A percentile compares a stretch with the other conserved stretches of the same genome.
These are phyloP conservation scores for Laburnicola sp. DNA, from an alignment of 2,329 filamentous ascomycete genomes.

Conservation along the genomic window DNA sequence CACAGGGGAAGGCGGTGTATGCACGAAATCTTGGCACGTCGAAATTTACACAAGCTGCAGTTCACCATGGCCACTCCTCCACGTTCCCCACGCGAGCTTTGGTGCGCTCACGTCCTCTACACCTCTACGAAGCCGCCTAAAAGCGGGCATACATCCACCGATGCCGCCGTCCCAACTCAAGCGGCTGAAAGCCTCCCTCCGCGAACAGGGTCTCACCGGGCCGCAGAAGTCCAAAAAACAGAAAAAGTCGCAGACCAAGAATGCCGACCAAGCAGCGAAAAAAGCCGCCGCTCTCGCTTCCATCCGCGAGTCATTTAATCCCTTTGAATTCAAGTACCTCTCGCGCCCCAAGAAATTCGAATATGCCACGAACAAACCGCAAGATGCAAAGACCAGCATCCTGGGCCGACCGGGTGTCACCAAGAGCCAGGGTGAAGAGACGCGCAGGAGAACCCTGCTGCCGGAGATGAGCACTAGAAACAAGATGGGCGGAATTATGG, in stretches of 20 bases:
- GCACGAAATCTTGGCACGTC: constrained; percentile 1
- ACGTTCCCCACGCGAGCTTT: too few relatives aligned
- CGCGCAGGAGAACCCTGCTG: constrained; percentile 80
- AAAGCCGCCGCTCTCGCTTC: constrained; percentile 76
- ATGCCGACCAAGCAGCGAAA: constrained; percentile 73
- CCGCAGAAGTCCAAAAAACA: constrained; percentile 95
- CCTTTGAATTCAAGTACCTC: constrained; percentile 88
- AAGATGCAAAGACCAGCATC: constrained; percentile 57
- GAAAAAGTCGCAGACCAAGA: constrained; percentile 71
- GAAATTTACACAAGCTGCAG: constrained; percentile 5
- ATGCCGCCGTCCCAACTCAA: constrained; percentile 98
- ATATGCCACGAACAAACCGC: constrained; percentile 67
- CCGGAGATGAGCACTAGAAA: constrained; percentile 86
- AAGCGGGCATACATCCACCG: neutral
- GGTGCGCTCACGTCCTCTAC: too few relatives aligned
- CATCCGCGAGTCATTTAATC: constrained; percentile 96
- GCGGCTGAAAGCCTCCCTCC: constrained; percentile 86
- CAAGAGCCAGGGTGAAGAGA: constrained; percentile 84
- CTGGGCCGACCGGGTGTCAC: constrained; percentile 79
- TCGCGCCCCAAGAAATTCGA: constrained; percentile 81
- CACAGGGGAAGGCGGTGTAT: constrained; percentile 3
- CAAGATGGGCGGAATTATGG: constrained; percentile 88
- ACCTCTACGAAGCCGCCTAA: neutral
- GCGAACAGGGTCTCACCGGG: constrained; percentile 85
- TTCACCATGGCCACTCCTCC: neutral